Base-by-base conservation (phyloP, 75 land plant genomes). In the Pinus taeda region DNA sequence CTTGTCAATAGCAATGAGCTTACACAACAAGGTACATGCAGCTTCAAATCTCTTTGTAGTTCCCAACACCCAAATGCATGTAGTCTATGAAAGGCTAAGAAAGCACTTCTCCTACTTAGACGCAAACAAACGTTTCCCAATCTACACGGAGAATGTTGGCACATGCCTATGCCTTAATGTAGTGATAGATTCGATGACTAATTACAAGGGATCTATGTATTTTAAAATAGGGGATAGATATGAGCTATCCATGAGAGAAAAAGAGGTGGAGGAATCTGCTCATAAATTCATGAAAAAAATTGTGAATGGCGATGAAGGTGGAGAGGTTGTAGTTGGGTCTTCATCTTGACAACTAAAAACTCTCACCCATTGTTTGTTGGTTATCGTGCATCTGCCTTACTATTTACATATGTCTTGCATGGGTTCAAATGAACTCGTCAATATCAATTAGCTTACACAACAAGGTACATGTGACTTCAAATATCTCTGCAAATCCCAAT, bases 131-230 rank as follows among this genome's bases (percentile, higher is more conserved):
- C 39, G 15, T 3, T 49, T 67, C 26, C 81, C 81, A 58, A 49
- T 79, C 9, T 79, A 74, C 78, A 20, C 74, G 66, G 81, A 79
- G 45, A 79, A 74, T 76, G 81, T 77, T 21, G 81, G 81, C 6
- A 69, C 66, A n/a, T 60, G 78, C 77, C 81, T 60, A 53, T 42
- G 49, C 37, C 81, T 78, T 6, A 8, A 42, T 22, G 67, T 79
- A 57, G 81, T 79, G 63, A 60, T 79, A 33, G 79, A 76, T 57
- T 53, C 78, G 13, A 79, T 79, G 56, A 1, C 26, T 49, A 62
- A 79, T 57, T 79, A 79, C 78, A 79, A 74, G 81, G 17, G 66
- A 15, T 37, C 42, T 12, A 75, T 15, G 49, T 79, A 79, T 42
- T 77, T 45, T 20, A 78, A 79, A 73, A 21, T 61, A 15, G 81